Evolutionary conservation across 768 basidiomycete genomes (phyloP).

Genomic region (Terana coerulea): DNA sequence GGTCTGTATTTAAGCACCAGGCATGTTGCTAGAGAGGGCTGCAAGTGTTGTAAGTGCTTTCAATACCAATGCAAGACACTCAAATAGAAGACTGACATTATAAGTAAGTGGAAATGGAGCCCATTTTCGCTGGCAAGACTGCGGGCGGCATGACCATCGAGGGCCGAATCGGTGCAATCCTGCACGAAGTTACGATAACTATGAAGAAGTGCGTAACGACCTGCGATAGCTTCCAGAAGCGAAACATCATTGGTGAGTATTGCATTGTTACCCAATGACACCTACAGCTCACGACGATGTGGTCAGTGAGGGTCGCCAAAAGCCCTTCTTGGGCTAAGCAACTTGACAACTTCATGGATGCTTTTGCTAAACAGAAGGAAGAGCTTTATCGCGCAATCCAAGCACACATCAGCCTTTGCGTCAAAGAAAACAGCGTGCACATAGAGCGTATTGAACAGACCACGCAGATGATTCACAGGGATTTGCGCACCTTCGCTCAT

Average conservation of each 20-base stretch:
- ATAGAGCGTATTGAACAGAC: neutral
- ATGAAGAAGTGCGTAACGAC: conserved; percentile 3
- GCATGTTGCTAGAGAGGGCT: too few relatives aligned
- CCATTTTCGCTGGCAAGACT: neutral
- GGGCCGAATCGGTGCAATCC: neutral
- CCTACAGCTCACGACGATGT: neutral
- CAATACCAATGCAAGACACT: too few relatives aligned
- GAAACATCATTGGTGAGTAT: conserved; percentile 2
- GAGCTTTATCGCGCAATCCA: conserved; percentile 5
- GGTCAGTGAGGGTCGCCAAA: conserved; percentile 10
- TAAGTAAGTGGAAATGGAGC: too few relatives aligned
- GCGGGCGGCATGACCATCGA: conserved; percentile 3
- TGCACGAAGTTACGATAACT: neutral
- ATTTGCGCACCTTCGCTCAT: too few relatives aligned
- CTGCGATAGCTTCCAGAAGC: conserved; percentile 4
- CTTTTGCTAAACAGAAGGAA: conserved; percentile 3
- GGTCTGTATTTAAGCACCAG: too few relatives aligned
- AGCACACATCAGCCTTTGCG: conserved; percentile 3
- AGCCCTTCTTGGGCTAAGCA: conserved; percentile 8
- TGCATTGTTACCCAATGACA: neutral
- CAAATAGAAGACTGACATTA: too few relatives aligned
- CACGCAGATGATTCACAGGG: conserved; percentile 7
- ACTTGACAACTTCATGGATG: conserved; percentile 3
- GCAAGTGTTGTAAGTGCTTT: too few relatives aligned
- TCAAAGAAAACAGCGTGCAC: neutral